A percentile compares a stretch with the other conserved stretches of the same genome.
Conservation (phyloP, 768 basidiomycete genomes). For the Boletus subparvulus region DNA sequence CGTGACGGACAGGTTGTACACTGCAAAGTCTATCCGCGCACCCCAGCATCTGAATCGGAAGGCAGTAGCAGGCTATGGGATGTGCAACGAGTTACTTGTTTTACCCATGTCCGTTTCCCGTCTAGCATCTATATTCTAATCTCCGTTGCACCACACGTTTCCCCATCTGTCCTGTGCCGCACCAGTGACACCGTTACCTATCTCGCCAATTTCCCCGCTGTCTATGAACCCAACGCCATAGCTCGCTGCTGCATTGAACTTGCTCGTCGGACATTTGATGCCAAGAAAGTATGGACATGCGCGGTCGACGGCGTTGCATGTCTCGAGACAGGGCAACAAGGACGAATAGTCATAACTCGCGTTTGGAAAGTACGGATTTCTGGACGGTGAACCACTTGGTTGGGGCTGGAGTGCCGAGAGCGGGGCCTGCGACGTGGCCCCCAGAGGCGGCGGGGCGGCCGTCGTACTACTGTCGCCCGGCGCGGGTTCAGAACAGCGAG, state of each 20-base stretch:
- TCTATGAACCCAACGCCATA: slow-evolving; percentile 81
- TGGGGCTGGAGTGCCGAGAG: slow-evolving; percentile 52
- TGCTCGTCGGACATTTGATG: slow-evolving; percentile 62
- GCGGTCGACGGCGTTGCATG: slow-evolving; percentile 69
- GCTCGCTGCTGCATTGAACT: slow-evolving; percentile 63
- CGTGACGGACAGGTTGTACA: too few species aligned
- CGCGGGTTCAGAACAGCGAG: slow-evolving; percentile 65
- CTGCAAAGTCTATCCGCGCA: too few species aligned
- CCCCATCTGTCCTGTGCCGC: slow-evolving; percentile 64
- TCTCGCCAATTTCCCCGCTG: slow-evolving; percentile 41
- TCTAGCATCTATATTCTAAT: slow-evolving; percentile 4
- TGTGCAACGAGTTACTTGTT: background rate
- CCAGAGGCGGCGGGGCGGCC: slow-evolving; percentile 20
- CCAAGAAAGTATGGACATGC: slow-evolving; percentile 74
- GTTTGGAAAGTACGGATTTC: slow-evolving; percentile 51
- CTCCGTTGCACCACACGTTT: slow-evolving; percentile 73
- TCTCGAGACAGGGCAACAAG: slow-evolving; percentile 78
- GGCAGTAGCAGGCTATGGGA: too few species aligned
- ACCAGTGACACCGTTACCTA: slow-evolving; percentile 53
- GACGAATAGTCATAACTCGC: slow-evolving; percentile 49
- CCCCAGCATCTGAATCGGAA: too few species aligned
- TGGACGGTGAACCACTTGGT: slow-evolving; percentile 38
- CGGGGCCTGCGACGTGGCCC: slow-evolving; percentile 33
- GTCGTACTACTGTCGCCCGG: slow-evolving; percentile 22
- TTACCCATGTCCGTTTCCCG: background rate